phyloP scores from a whole-genome alignment of 768 basidiomycete genomes.

The Rhodotorula toruloides region DNA sequence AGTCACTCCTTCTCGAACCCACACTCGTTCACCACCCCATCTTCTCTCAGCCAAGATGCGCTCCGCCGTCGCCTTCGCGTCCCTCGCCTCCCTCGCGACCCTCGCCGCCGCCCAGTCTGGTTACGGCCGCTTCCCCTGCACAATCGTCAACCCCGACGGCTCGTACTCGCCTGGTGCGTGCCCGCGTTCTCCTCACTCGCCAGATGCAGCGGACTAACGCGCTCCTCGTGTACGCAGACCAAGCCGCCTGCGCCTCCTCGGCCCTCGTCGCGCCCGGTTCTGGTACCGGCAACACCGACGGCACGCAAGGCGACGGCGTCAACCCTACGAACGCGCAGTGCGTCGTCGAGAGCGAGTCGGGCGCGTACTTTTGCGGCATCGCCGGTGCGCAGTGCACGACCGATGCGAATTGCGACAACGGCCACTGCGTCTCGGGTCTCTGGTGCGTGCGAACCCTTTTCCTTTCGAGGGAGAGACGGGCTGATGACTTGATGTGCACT shows the following conservation, averaged over 20 bases:
- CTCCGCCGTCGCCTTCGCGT: constrained; percentile 13
- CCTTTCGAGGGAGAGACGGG: too few species aligned
- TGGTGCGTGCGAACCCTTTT: not conserved
- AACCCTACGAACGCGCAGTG: constrained; percentile 15
- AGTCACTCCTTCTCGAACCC: constrained; percentile 2
- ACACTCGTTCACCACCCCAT: not conserved
- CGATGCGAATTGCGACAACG: constrained; percentile 31
- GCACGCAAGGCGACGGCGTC: constrained; percentile 16
- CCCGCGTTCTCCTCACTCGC: not conserved
- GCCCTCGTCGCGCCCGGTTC: constrained; percentile 10
- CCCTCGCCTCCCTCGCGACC: constrained; percentile 17
- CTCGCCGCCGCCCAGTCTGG: constrained; percentile 22
- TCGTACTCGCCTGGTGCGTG: constrained; percentile 17
- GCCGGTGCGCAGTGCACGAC: constrained; percentile 17
- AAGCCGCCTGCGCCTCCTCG: constrained; percentile 1
- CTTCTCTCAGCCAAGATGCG: constrained; percentile 2
- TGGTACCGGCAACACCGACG: not conserved
- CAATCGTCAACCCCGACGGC: constrained; percentile 9
- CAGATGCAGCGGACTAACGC: too few species aligned
- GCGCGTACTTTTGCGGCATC: constrained; percentile 33
- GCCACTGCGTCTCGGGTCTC: constrained; percentile 5
- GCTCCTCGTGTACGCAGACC: not conserved
- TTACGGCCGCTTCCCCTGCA: constrained; percentile 32
- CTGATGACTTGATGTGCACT: too few species aligned
- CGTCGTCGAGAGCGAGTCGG: constrained; percentile 12